Conservation (phyloP, 75 land plant genomes). For the Cryptomeria japonica region DNA sequence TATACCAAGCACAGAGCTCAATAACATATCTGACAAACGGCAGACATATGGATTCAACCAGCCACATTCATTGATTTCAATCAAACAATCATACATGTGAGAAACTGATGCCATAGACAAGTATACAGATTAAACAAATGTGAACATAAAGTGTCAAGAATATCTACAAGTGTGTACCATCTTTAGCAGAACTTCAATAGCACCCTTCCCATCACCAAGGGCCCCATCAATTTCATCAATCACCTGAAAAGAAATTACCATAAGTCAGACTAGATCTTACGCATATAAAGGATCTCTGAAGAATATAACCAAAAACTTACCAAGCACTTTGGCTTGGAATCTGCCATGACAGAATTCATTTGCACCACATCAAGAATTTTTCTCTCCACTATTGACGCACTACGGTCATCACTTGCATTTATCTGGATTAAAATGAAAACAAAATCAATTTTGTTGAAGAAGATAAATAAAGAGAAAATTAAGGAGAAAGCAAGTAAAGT, state of each 20-base stretch:
- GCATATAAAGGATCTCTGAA: conserved; percentile 2
- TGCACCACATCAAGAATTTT: conserved; percentile 98
- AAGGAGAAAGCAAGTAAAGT: not conserved
- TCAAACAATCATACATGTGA: not conserved
- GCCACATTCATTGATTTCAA: not conserved
- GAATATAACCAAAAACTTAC: conserved; percentile 35
- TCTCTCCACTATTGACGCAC: conserved; percentile 71
- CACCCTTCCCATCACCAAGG: conserved; percentile 94
- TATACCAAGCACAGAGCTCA: not conserved
- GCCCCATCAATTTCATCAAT: conserved; percentile 99
- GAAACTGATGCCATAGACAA: not conserved
- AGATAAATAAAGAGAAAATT: not conserved
- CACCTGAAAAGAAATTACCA: conserved; percentile 43
- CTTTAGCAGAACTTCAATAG: conserved; percentile 83
- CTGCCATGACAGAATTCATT: conserved; percentile 90
- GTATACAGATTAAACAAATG: not conserved
- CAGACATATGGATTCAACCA: not conserved
- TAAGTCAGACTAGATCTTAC: not conserved
- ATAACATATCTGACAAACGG: not conserved
- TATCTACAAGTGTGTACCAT: conserved; percentile 48
- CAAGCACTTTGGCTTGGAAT: conserved; percentile 93
- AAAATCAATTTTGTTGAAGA: not conserved
- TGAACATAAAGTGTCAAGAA: not conserved
- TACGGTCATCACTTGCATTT: conserved; percentile 99
- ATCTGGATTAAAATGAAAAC: conserved; percentile 44